Percentiles rank a stretch among this genome's conserved stretches.
Conservation (phyloP, 2,329 filamentous ascomycete species). For the Fusarium xyrophilum region DNA sequence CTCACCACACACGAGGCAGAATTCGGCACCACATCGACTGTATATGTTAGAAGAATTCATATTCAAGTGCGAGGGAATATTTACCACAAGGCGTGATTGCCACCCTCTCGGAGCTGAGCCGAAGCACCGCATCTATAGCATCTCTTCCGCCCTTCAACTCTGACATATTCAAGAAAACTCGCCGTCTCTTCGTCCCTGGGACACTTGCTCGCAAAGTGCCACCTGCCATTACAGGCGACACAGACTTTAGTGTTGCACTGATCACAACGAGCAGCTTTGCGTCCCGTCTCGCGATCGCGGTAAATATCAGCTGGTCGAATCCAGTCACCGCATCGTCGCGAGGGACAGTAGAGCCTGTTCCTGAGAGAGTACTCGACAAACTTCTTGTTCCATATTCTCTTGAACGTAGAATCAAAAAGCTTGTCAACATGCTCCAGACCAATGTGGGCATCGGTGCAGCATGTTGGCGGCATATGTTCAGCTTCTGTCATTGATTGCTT, state of each 20-base stretch:
- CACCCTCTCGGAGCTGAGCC: constrained; percentile 82
- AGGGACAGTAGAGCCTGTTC: constrained; percentile 80
- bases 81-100: constrained; percentile 88
- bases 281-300: constrained; percentile 60
- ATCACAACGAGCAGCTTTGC: constrained; percentile 73
- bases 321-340: constrained; percentile 76
- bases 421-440: constrained; percentile 77
- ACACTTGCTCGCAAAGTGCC: constrained; percentile 74
- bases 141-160: constrained; percentile 74
- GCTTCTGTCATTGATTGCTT: constrained; percentile 77
- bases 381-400: constrained; percentile 80
- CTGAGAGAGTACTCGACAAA: constrained; percentile 77
- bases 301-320: constrained; percentile 76
- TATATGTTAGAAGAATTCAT: constrained; percentile 18
- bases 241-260: constrained; percentile 79
- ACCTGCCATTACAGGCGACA: constrained; percentile 73
- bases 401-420: constrained; percentile 76
- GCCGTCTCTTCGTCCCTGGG: constrained; percentile 73
- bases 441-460: constrained; percentile 77
- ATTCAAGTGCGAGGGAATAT: constrained; percentile 35
- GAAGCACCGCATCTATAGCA: constrained; percentile 77
- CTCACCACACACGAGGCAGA: constrained; percentile 83
- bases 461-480: constrained; percentile 83
- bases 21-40: constrained; percentile 79
- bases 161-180: constrained; percentile 68